Conservation (phyloP, 257 asterid species). For the Haberlea rhodopensis region DNA sequence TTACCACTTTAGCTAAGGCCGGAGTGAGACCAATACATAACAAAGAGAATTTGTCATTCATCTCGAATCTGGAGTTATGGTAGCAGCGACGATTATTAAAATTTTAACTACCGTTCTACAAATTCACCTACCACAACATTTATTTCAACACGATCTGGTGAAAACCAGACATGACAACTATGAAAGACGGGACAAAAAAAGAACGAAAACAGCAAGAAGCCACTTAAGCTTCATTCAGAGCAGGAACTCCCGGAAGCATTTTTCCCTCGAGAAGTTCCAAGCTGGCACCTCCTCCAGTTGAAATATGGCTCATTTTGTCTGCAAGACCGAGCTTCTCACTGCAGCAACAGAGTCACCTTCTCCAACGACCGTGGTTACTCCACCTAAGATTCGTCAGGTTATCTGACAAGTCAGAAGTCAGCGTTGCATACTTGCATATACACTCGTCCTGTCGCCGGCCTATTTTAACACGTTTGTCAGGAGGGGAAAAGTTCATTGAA, state of each 20-base stretch:
- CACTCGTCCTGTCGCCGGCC: too few species aligned
- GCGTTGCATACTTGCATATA: too few species aligned
- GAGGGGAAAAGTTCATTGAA: too few species aligned
- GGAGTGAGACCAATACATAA: not conserved
- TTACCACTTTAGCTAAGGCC: too few species aligned
- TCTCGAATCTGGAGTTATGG: conserved; percentile 23
- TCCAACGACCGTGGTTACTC: conserved; percentile 87
- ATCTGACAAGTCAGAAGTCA: too few species aligned
- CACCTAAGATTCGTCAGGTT: too few species aligned
- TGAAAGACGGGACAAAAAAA: too few species aligned
- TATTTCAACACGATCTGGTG: conserved; percentile 18
- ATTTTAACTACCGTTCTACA: conserved; percentile 27
- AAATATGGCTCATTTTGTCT: conserved; percentile 92
- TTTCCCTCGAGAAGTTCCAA: conserved; percentile 93
- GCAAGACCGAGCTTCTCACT: conserved; percentile 88
- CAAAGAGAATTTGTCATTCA: conserved; percentile 14
- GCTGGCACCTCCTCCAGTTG: conserved; percentile 95
- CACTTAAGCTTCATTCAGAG: conserved; percentile 64
- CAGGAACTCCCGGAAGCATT: conserved; percentile 77
- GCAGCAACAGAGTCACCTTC: conserved; percentile 98
- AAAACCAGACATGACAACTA: conserved; percentile 17
- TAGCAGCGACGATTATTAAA: conserved; percentile 34
- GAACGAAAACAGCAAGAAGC: not conserved
- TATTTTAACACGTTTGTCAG: too few species aligned
- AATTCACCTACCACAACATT: conserved; percentile 23